These are phyloP conservation scores for Penicillium sp. DNA, from an alignment of 2,329 filamentous ascomycete genomes.

Conservation along the genomic window DNA sequence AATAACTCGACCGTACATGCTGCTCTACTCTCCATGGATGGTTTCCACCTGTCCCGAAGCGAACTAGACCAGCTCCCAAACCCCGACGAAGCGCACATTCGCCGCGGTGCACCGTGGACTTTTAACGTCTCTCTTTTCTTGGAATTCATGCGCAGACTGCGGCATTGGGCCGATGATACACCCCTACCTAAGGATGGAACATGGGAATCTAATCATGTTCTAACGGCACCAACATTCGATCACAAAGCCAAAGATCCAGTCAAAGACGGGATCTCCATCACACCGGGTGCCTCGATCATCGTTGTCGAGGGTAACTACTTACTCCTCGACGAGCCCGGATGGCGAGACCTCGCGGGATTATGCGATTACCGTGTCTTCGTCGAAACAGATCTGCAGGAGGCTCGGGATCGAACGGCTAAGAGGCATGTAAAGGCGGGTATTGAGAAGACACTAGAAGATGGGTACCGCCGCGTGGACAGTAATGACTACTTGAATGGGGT, in stretches of 20 bases:
- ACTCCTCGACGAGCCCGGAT: conserved; percentile 33
- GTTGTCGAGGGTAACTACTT: conserved; percentile 29
- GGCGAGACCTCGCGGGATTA: conserved; percentile 37
- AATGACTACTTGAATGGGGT: conserved; percentile 46
- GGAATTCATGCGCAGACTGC: conserved; percentile 30
- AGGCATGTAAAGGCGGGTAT: conserved; percentile 49
- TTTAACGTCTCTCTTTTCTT: conserved; percentile 39
- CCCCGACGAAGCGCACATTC: conserved; percentile 36
- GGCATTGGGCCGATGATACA: conserved; percentile 29
- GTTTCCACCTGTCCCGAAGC: conserved; percentile 40
- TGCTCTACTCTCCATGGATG: conserved; percentile 41
- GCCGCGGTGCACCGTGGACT: conserved; percentile 45
- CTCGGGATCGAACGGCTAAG: conserved; percentile 42
- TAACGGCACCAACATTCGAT: conserved; percentile 39
- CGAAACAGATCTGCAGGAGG: conserved; percentile 41
- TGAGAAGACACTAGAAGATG: conserved; percentile 42
- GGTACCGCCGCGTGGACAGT: conserved; percentile 40
- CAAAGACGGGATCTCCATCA: conserved; percentile 32
- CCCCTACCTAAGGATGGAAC: conserved; percentile 1
- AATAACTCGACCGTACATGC: conserved; percentile 10
- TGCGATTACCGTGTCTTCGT: conserved; percentile 51
- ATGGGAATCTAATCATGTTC: conserved; percentile 15
- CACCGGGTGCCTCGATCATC: conserved; percentile 22
- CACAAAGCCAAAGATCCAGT: conserved; percentile 43
- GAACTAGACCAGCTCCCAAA: conserved; percentile 38